These are phyloP conservation scores for Salvia hispanica DNA, from an alignment of 257 asterid genomes.

Conservation along the genomic window DNA sequence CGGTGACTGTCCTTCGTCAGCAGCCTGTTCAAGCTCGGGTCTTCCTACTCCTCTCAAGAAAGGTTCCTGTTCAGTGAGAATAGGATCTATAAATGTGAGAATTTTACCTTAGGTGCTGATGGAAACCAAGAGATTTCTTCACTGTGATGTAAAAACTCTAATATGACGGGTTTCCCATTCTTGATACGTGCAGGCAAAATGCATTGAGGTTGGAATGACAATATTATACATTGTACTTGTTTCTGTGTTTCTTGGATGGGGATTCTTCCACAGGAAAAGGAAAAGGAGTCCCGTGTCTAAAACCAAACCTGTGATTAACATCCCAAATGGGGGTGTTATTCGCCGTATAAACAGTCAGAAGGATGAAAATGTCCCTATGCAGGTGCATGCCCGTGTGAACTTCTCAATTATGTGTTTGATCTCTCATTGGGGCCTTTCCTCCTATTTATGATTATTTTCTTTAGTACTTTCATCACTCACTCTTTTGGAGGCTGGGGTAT, in stretches of 20 bases:
- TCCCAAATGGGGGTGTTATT: conserved; percentile 65
- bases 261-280: conserved; percentile 66
- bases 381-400: conserved; percentile 51
- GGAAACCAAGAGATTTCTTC: background rate
- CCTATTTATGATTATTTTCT: background rate
- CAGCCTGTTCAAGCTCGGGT: conserved; percentile 69
- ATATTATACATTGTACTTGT: conserved; percentile 65
- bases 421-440: background rate
- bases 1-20: conserved; percentile 93
- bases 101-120: conserved; percentile 15
- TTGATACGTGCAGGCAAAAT: conserved; percentile 74
- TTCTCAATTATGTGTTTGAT: conserved; percentile 6
- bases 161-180: conserved; percentile 26
- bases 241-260: conserved; percentile 92
- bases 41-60: conserved; percentile 61
- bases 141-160: background rate
- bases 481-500: conserved; percentile 1
- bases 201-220: conserved; percentile 83
- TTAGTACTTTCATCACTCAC: background rate
- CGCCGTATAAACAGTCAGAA: conserved; percentile 75
- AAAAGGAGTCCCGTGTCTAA: conserved; percentile 53
- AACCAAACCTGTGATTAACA: conserved; percentile 73
- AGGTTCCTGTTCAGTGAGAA: conserved; percentile 79
- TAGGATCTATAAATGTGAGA: conserved; percentile 81
- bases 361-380: conserved; percentile 90